Conservation (phyloP, 164 flowering plant genomes). For the Chloranthus sessilifolius region DNA sequence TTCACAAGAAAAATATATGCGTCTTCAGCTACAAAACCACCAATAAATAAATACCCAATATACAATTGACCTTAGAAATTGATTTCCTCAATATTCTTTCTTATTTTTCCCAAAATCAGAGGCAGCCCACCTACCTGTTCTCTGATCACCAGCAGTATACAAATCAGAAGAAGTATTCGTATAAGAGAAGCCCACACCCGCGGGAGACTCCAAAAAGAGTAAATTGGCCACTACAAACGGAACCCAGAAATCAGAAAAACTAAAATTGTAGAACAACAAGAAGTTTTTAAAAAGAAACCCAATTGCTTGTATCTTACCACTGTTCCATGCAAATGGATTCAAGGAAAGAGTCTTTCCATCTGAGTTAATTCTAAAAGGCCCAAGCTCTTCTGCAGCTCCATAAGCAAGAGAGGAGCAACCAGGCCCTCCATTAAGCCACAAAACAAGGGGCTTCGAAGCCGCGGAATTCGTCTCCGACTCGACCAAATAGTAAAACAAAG, state of each 20-base stretch:
- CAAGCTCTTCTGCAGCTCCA: conserved; percentile 91
- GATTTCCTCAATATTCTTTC: too few species aligned
- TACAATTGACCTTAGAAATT: too few species aligned
- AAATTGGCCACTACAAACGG: conserved; percentile 75
- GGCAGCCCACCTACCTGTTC: conserved; percentile 88
- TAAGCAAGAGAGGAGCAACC: conserved; percentile 95
- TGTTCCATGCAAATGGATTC: conserved; percentile 89
- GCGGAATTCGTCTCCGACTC: conserved; percentile 59
- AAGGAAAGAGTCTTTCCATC: conserved; percentile 71
- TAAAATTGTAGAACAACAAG: not conserved
- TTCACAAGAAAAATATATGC: conserved; percentile 75
- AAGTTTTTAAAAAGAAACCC: not conserved
- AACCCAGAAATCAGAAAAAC: conserved; percentile 1
- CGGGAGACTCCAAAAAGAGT: conserved; percentile 95
- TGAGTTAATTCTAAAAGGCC: conserved; percentile 70
- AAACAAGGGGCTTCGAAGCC: conserved; percentile 65
- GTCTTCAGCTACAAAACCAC: conserved; percentile 73
- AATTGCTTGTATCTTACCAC: conserved; percentile 38
- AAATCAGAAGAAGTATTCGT: conserved; percentile 76
- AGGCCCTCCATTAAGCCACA: conserved; percentile 99
- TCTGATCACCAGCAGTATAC: conserved; percentile 69
- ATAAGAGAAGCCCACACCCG: conserved; percentile 97
- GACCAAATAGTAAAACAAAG: conserved; percentile 86
- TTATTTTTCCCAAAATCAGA: conserved; percentile 21
- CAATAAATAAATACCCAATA: conserved; percentile 19